A percentile compares a stretch with the other conserved stretches of the same genome.
These are phyloP conservation scores for Cicer judaicum DNA, from an alignment of 306 rosid genomes.

Conservation along the genomic window DNA sequence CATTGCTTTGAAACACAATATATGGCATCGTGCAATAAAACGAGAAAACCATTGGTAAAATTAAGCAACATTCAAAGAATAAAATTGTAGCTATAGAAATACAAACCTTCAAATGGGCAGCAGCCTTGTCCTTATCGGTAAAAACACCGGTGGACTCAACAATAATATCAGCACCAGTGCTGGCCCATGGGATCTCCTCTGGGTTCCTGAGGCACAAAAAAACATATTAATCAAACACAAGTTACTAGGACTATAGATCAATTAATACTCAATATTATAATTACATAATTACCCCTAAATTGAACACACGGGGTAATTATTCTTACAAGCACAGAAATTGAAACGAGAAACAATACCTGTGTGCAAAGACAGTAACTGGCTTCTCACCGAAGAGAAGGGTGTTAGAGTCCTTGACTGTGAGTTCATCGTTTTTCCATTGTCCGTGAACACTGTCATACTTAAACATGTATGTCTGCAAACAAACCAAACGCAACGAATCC, in stretches of 20 bases:
- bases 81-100: neutral
- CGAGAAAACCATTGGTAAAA: neutral
- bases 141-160: constrained; percentile 73
- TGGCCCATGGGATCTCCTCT: constrained; percentile 72
- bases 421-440: constrained; percentile 68
- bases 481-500: neutral
- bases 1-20: too few relatives aligned
- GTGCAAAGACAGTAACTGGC: constrained; percentile 59
- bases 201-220: constrained; percentile 54
- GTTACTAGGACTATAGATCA: neutral
- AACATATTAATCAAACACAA: neutral
- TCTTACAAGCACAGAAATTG: neutral
- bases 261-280: neutral
- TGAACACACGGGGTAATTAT: neutral
- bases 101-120: constrained; percentile 73
- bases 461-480: constrained; percentile 70
- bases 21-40: neutral
- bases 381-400: constrained; percentile 68
- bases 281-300: neutral
- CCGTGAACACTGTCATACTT: constrained; percentile 84
- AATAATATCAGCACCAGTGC: constrained; percentile 60
- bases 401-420: constrained; percentile 60
- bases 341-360: constrained; percentile 47
- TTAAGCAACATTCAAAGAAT: neutral
- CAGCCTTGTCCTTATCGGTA: constrained; percentile 65